phyloP scores from a whole-genome alignment of 768 basidiomycete species.

The Obba rivulosa region DNA sequence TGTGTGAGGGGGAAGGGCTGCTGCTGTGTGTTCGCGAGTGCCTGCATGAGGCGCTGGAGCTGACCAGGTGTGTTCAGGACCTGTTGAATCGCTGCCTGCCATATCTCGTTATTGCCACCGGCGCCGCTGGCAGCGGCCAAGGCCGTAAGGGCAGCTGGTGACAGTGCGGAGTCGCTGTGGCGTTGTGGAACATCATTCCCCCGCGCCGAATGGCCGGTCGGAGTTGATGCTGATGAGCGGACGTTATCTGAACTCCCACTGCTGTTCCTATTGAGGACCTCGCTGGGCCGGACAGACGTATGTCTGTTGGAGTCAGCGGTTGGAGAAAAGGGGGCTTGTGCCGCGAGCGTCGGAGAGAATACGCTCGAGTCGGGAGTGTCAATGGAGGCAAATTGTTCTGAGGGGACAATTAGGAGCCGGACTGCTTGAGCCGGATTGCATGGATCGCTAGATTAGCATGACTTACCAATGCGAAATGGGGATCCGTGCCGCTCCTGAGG shows the following conservation, averaged over 20 bases:
- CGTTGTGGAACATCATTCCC: not conserved
- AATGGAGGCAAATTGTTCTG: constrained; percentile 39
- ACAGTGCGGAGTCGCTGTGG: not conserved
- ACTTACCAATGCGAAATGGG: constrained; percentile 12
- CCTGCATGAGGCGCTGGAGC: constrained; percentile 46
- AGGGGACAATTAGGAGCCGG: not conserved
- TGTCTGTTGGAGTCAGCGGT: not conserved
- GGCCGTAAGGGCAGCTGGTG: constrained; percentile 4
- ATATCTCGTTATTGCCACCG: constrained; percentile 31
- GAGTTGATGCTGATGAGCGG: constrained; percentile 1
- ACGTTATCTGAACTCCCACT: no score
- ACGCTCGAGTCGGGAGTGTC: constrained; percentile 40
- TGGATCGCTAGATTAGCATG: not conserved
- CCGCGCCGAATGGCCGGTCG: no score
- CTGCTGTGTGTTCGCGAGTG: constrained; percentile 15
- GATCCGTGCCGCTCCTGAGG: constrained; percentile 1
- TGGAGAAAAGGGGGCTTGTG: constrained; percentile 22
- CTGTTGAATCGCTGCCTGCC: constrained; percentile 48
- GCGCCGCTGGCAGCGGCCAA: constrained; percentile 3
- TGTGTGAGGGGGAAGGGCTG: constrained; percentile 11
- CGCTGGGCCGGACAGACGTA: constrained; percentile 1
- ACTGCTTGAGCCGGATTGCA: not conserved
- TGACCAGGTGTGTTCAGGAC: constrained; percentile 46
- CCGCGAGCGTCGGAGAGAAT: constrained; percentile 27
- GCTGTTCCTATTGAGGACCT: constrained; percentile 2